phyloP scores from a whole-genome alignment of 2,329 filamentous ascomycete species.

The Ophiostoma quercus region DNA sequence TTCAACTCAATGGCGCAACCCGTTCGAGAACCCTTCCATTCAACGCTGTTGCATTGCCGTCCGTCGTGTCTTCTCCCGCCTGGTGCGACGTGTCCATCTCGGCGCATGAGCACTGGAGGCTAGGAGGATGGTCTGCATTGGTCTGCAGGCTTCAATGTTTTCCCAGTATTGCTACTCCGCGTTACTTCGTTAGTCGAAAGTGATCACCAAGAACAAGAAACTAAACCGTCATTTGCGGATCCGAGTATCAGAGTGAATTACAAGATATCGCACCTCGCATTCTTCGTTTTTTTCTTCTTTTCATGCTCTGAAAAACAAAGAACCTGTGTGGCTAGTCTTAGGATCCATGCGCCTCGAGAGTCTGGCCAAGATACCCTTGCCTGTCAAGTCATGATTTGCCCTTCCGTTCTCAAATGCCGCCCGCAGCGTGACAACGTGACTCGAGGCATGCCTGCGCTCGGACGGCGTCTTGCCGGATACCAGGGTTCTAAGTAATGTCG shows the following conservation, averaged over 20 bases:
- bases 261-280: background rate
- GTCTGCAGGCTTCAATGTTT: too few species aligned
- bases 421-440: background rate
- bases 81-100: background rate
- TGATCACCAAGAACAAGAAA: background rate
- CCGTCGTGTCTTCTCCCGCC: background rate
- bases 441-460: background rate
- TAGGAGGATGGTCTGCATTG: background rate
- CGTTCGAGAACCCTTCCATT: conserved; percentile 2
- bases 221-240: background rate
- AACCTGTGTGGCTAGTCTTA: background rate
- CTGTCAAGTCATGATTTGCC: background rate
- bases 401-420: background rate
- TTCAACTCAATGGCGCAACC: background rate
- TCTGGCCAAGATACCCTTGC: background rate
- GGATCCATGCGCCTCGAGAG: background rate
- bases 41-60: conserved; percentile 7
- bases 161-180: background rate
- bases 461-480: background rate
- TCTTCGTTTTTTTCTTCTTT: background rate
- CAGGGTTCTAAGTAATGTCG: background rate
- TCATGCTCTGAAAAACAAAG: background rate
- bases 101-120: background rate
- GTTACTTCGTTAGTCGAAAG: background rate
- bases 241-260: background rate